These are phyloP conservation scores for Mycena sp. DNA, from an alignment of 1,284 basidiomycete genomes.

Conservation along the genomic window DNA sequence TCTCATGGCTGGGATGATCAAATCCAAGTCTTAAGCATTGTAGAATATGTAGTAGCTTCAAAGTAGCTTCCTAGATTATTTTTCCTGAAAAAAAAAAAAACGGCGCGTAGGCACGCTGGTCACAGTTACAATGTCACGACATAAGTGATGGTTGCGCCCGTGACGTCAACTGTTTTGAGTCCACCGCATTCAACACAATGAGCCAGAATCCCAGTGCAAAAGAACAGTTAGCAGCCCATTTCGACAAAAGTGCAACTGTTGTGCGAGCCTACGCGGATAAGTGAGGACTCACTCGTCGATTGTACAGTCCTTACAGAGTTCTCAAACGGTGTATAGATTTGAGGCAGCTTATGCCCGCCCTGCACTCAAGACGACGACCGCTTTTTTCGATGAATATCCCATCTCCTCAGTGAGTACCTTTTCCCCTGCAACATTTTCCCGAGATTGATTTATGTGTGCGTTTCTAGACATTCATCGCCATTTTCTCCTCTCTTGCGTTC, in stretches of 20 bases:
- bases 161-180: background rate
- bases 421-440: background rate
- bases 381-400: conserved; percentile 25
- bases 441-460: background rate
- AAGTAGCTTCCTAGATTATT: too few relatives aligned
- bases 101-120: background rate
- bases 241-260: conserved; percentile 25
- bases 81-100: too few relatives aligned
- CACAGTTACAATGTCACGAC: conserved; percentile 16
- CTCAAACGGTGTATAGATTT: conserved; percentile 9
- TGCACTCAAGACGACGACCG: conserved; percentile 18
- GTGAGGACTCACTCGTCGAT: background rate
- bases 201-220: conserved; percentile 22
- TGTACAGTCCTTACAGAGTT: background rate
- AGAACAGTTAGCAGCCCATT: conserved; percentile 25
- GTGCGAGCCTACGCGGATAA: conserved; percentile 27
- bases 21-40: conserved; percentile 42
- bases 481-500: conserved; percentile 23
- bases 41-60: too few relatives aligned
- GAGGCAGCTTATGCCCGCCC: conserved; percentile 28
- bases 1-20: conserved; percentile 90
- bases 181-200: conserved; percentile 9
- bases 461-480: conserved; percentile 22
- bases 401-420: conserved; percentile 18
- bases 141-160: background rate